Evolutionary conservation across 2,329 filamentous ascomycete genomes (phyloP), one percentile per base, ranked within the genome.

Genomic region (Pyricularia sp.): DNA sequence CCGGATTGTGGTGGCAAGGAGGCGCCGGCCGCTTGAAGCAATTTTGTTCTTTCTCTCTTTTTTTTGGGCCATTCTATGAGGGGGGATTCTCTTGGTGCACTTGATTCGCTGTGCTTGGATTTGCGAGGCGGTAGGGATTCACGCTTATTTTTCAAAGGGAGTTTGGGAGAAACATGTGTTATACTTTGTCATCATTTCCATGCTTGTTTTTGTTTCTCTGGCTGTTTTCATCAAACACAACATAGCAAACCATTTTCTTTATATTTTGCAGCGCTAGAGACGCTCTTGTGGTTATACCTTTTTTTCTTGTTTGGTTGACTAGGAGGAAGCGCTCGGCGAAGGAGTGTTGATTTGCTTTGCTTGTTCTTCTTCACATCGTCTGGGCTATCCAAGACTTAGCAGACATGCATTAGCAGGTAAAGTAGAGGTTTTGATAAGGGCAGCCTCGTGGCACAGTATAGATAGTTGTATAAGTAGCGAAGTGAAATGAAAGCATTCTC

Each of bases 1-100:
- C 94, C 94, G 0, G 89, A 94, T 77, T 98, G 94, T 77, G 90
- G 85, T 28, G 93, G 93, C 31, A 88, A 90, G 81, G 91, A 55
- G 42, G 42, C 42, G 42, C 42, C 88, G 10, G 65, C 42, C 3
- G 26, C 42, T 26, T 67, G 25, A 55, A 50, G 9, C 23, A 9
- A 14, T 64, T 28, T 6, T 30, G 20, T 28, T 58, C n/a, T 58
- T 30, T 66, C 23, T 66, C 17, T 66, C n/a, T 7, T 28, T 28
- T 31, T 33, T 33, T 31, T 5, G 3, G 28, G 31, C 17, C 33
- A 42, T 42, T 4, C 33, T 42, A 42, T 17, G 33, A 42, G 4
- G 12, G 33, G 33, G 33, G 33, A 42, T 42, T 14, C 33, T 42
- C 33, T 42, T 42, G 33, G 12, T 25, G 30, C 31, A 30, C 59